These are phyloP conservation scores for Schwanniomyces occidentalis DNA, from an alignment of 805 yeast species.

Conservation along the genomic window DNA sequence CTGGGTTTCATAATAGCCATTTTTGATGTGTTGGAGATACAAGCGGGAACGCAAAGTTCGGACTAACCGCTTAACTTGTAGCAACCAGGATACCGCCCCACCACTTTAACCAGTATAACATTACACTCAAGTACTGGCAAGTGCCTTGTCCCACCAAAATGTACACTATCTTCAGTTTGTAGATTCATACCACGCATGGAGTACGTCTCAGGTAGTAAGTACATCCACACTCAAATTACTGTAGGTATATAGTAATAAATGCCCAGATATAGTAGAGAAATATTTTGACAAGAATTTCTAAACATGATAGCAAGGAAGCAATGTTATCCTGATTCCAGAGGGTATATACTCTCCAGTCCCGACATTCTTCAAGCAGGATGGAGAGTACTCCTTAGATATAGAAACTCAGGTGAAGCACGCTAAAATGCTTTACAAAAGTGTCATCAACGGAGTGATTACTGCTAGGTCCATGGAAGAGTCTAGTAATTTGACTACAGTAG, in stretches of 20 bases:
- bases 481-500: constrained; percentile 29
- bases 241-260: not conserved
- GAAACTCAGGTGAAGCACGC: constrained; percentile 33
- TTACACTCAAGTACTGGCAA: too few relatives aligned
- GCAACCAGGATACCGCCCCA: too few relatives aligned
- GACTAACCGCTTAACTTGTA: too few relatives aligned
- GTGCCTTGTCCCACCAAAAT: too few relatives aligned
- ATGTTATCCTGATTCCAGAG: constrained; percentile 13
- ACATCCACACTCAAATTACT: too few relatives aligned
- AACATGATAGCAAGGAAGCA: constrained; percentile 3
- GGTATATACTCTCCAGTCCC: constrained; percentile 34
- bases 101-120: too few relatives aligned
- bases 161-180: too few relatives aligned
- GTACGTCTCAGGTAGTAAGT: too few relatives aligned
- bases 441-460: constrained; percentile 34
- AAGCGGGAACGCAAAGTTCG: too few relatives aligned
- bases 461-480: constrained; percentile 45
- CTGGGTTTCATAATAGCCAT: too few relatives aligned
- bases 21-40: too few relatives aligned
- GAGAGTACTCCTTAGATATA: constrained; percentile 14
- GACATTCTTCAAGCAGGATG: constrained; percentile 26
- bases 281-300: not conserved
- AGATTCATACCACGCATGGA: too few relatives aligned
- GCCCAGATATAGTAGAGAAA: not conserved
- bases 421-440: constrained; percentile 22